Evolutionary conservation across 345 rosid species (phyloP).

Genomic region (Salix dunnii): DNA sequence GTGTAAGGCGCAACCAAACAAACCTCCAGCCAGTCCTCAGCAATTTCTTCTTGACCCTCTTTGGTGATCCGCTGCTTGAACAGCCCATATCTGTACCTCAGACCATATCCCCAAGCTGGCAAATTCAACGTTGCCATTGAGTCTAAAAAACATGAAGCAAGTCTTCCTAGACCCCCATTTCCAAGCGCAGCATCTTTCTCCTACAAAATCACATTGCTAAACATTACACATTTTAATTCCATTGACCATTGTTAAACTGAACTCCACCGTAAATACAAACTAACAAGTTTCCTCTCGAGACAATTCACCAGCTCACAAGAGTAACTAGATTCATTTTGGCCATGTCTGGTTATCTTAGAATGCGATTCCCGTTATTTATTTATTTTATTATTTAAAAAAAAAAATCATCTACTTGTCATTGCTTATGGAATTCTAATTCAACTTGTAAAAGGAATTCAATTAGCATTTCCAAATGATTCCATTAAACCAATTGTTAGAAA

Average conservation of each 20-base stretch:
- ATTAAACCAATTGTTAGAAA: too few species aligned
- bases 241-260: neutral
- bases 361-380: too few species aligned
- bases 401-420: too few species aligned
- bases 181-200: constrained; percentile 99
- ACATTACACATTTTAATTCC: neutral
- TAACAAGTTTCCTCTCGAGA: too few species aligned
- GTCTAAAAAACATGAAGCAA: constrained; percentile 93
- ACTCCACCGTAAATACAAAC: too few species aligned
- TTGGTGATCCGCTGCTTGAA: constrained; percentile 80
- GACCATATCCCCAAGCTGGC: constrained; percentile 99
- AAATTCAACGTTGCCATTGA: constrained; percentile 94
- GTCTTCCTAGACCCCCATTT: constrained; percentile 97
- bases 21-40: constrained; percentile 99
- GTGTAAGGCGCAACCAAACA: neutral
- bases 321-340: too few species aligned
- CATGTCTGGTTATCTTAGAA: too few species aligned
- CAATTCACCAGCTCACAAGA: too few species aligned
- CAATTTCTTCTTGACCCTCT: constrained; percentile 90
- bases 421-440: too few species aligned
- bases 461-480: too few species aligned
- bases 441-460: too few species aligned
- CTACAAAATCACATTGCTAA: constrained; percentile 32
- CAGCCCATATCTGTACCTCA: constrained; percentile 89
- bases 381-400: too few species aligned